Conservation (phyloP, 768 basidiomycete genomes). For the Termitomyces eurrhizus region DNA sequence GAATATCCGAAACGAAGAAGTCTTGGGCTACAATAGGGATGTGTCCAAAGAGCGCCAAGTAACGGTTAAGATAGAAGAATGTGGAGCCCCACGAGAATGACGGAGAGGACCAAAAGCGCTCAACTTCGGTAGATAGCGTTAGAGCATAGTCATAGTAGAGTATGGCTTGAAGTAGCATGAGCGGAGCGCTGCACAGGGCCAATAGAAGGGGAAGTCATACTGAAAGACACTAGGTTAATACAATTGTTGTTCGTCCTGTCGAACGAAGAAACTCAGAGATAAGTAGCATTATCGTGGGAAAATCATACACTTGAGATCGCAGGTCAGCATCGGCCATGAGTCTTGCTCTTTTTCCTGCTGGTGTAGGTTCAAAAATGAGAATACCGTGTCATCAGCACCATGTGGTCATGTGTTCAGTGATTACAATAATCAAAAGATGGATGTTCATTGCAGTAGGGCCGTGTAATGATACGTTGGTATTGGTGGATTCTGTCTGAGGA, state of each 20-base stretch:
- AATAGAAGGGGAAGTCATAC: constrained; percentile 4
- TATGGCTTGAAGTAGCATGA: constrained; percentile 24
- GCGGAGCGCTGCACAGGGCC: not conserved
- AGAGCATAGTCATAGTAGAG: constrained; percentile 48
- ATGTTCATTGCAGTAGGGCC: not conserved
- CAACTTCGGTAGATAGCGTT: constrained; percentile 39
- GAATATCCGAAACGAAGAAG: constrained; percentile 24
- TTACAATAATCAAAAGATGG: not conserved
- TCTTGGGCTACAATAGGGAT: constrained; percentile 30
- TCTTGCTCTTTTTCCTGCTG: not conserved
- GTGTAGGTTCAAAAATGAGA: not conserved
- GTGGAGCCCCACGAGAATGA: constrained; percentile 27
- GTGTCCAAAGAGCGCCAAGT: constrained; percentile 35
- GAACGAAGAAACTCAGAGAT: not conserved
- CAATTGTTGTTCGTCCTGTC: constrained; percentile 12
- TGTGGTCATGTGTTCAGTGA: not conserved
- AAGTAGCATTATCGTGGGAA: not conserved
- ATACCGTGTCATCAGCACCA: not conserved
- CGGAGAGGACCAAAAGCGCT: constrained; percentile 38
- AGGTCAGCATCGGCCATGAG: not conserved
- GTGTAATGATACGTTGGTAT: not conserved
- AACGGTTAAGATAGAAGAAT: constrained; percentile 46
- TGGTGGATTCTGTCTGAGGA: too few species aligned
- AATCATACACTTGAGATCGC: constrained; percentile 1
- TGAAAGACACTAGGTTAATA: constrained; percentile 15